Conservation (phyloP, 225 moss, liverwort and hornwort genomes). For the Sphagnum contortum region DNA sequence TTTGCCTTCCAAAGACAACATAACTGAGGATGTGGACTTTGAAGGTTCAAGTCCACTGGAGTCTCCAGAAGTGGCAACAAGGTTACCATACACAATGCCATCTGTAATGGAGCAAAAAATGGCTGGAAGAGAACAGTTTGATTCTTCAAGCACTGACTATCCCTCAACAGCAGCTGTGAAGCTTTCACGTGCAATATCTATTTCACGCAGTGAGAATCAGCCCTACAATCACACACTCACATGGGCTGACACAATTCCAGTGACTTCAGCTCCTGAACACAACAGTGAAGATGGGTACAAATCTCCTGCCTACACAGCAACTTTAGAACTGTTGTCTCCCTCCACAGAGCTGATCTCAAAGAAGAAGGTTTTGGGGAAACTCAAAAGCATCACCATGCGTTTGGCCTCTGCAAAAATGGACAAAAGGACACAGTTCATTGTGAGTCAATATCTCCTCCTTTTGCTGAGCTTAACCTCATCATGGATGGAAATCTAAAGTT, state of each 20-base stretch:
- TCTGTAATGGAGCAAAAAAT: constrained; percentile 24
- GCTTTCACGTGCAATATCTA: constrained; percentile 19
- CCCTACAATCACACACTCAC: constrained; percentile 4
- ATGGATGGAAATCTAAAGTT: too few species aligned
- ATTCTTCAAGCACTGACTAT: constrained; percentile 21
- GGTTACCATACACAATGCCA: constrained; percentile 43
- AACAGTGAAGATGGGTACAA: constrained; percentile 34
- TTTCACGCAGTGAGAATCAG: constrained; percentile 11
- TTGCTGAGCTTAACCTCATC: too few species aligned
- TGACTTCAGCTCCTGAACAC: constrained; percentile 12
- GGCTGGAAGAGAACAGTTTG: constrained; percentile 29
- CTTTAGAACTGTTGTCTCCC: constrained; percentile 46
- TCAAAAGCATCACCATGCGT: constrained; percentile 9
- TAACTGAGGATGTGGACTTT: background rate
- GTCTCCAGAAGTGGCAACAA: constrained; percentile 12
- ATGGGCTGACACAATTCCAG: constrained; percentile 18
- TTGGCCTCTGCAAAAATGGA: constrained; percentile 23
- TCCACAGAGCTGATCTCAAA: constrained; percentile 33
- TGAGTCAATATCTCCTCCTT: constrained; percentile 8
- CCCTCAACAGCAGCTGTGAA: constrained; percentile 30
- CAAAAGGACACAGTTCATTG: constrained; percentile 28
- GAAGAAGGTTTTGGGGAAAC: constrained; percentile 17
- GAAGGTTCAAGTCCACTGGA: constrained; percentile 5
- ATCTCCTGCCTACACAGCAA: constrained; percentile 51
- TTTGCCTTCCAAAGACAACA: constrained; percentile 2